Percentiles rank a stretch among this genome's conserved stretches.
phyloP scores from a whole-genome alignment of 192 early-diverging fungal genomes.

The Linnemannia zychae region DNA sequence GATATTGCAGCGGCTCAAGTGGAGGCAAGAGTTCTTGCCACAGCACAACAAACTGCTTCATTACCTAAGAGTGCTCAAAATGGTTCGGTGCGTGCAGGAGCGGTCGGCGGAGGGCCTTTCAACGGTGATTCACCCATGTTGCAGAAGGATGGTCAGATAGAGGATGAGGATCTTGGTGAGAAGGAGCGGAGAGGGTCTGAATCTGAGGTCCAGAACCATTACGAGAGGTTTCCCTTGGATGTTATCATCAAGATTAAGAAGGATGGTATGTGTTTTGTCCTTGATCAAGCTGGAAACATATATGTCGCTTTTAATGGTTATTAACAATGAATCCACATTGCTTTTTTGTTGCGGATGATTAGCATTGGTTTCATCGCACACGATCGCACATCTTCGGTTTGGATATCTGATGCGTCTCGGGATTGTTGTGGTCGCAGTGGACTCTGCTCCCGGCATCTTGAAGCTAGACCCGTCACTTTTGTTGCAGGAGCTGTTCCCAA shows the following conservation, averaged over 20 bases:
- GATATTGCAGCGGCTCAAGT: constrained; percentile 30
- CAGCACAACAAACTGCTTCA: background rate
- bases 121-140: constrained; percentile 16
- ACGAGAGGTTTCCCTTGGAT: constrained; percentile 32
- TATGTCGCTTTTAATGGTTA: background rate
- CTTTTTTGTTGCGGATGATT: background rate
- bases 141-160: constrained; percentile 17
- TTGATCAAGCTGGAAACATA: background rate
- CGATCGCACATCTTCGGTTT: constrained; percentile 31
- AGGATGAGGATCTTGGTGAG: constrained; percentile 16
- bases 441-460: constrained; percentile 26
- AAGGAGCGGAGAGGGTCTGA: constrained; percentile 14
- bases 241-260: constrained; percentile 38
- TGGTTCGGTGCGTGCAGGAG: background rate
- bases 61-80: background rate
- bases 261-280: constrained; percentile 17
- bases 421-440: constrained; percentile 32
- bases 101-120: background rate
- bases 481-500: constrained; percentile 25
- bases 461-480: constrained; percentile 21
- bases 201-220: background rate
- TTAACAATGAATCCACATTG: background rate
- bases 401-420: constrained; percentile 30
- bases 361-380: constrained; percentile 23
- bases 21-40: constrained; percentile 17